Evolutionary conservation across 139 green algal genomes (phyloP).

Genomic region (Mychonastes homosphaera): DNA sequence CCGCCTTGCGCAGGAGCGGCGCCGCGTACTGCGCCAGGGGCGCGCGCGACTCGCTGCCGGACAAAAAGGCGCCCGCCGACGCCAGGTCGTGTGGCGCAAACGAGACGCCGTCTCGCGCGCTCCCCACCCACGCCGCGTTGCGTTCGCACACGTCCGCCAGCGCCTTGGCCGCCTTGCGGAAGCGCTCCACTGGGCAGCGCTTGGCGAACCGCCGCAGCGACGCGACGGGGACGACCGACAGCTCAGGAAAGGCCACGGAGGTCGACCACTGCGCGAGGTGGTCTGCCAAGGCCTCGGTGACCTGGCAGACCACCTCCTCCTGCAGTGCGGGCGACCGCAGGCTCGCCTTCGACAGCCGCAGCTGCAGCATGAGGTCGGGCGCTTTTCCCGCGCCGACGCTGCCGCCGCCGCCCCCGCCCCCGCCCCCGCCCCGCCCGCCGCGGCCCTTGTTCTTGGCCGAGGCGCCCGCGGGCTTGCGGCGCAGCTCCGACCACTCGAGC

Average conservation of each 20-base stretch:
- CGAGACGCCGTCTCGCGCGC: slow-evolving; percentile 39
- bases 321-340: slow-evolving; percentile 53
- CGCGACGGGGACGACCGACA: slow-evolving; percentile 54
- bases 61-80: slow-evolving; percentile 25
- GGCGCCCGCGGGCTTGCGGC: slow-evolving; percentile 14
- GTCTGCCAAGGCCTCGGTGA: slow-evolving; percentile 65
- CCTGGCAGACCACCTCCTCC: slow-evolving; percentile 64
- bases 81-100: slow-evolving; percentile 19
- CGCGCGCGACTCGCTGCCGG: slow-evolving; percentile 18
- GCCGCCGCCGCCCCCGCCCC: neutral
- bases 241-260: slow-evolving; percentile 78
- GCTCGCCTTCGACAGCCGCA: slow-evolving; percentile 42
- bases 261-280: slow-evolving; percentile 71
- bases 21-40: slow-evolving; percentile 43
- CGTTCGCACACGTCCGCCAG: slow-evolving; percentile 51
- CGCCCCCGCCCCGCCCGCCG: slow-evolving; percentile 9
- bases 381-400: slow-evolving; percentile 14
- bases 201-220: slow-evolving; percentile 73
- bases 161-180: slow-evolving; percentile 38
- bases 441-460: too few relatives aligned
- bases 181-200: slow-evolving; percentile 59
- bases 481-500: slow-evolving; percentile 58
- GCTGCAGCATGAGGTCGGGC: slow-evolving; percentile 39
- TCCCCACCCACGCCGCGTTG: slow-evolving; percentile 52
- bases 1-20: slow-evolving; percentile 31